Conservation (phyloP, 164 flowering plant species). For the Macadamia integrifolia region DNA sequence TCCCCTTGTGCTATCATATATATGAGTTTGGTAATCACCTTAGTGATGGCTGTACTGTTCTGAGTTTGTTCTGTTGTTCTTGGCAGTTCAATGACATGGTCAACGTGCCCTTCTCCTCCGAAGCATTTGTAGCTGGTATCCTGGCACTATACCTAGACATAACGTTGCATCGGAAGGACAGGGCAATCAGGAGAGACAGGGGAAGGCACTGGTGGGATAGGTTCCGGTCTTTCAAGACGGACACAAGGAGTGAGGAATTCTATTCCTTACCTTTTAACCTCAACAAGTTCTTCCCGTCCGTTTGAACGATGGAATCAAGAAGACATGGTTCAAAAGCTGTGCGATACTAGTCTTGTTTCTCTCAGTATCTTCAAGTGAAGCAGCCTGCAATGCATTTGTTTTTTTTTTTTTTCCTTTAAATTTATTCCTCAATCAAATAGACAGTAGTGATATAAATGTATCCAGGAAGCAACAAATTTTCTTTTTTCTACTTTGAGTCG, state of each 20-base stretch:
- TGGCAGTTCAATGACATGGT: slow-evolving; percentile 88
- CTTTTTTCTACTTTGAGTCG: slow-evolving; percentile 7
- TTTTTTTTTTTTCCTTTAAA: not conserved
- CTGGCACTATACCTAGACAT: slow-evolving; percentile 73
- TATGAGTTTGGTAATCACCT: not conserved
- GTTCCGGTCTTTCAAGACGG: slow-evolving; percentile 70
- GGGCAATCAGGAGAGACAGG: slow-evolving; percentile 62
- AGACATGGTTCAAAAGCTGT: not conserved
- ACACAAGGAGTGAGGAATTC: slow-evolving; percentile 85
- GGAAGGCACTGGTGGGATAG: slow-evolving; percentile 97
- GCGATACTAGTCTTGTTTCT: not conserved
- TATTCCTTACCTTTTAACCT: slow-evolving; percentile 89
- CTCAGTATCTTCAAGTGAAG: slow-evolving; percentile 7
- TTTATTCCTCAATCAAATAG: not conserved
- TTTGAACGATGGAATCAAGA: slow-evolving; percentile 27
- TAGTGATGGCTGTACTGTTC: not conserved
- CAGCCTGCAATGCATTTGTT: not conserved
- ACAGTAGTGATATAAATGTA: slow-evolving; percentile 18
- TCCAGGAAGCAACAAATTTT: slow-evolving; percentile 3
- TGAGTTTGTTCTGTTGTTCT: slow-evolving; percentile 1
- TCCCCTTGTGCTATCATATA: not conserved
- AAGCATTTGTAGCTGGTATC: slow-evolving; percentile 81
- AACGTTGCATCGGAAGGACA: slow-evolving; percentile 63
- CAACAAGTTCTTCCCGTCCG: slow-evolving; percentile 92
- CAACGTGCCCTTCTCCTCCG: slow-evolving; percentile 79